Evolutionary conservation across 352 stramenopile species (phyloP), one percentile per base, ranked within the genome.

Genomic region (Phytophthora sansomeana): DNA sequence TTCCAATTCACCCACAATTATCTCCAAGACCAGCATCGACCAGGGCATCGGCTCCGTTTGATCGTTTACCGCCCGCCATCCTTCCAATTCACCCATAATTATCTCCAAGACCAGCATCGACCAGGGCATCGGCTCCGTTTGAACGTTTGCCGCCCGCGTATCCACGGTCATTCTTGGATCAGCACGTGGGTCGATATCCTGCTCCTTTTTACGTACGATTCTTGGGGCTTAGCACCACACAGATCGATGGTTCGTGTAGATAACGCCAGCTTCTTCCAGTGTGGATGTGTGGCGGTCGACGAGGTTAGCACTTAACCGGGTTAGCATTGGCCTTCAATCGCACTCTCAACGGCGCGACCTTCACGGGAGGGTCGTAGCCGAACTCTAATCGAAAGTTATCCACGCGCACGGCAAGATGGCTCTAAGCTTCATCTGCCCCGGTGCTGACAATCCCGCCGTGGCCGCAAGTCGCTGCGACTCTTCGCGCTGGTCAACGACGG

Each of bases 181-280:
- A 24, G 21, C 21, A 24, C 3, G 21, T 24, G 43, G 56, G 24
- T 55, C 42, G 7, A n/a, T 28, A 9, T 39, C 56, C 24, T 53
- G 56, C 26, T 53, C 46, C 32, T 56, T 57, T 42, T 63, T 69
- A 30, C 13, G 13, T 3, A 69, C 61, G 26, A 56, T 63, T 2
- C 17, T 21, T 3, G 59, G 49, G 2, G 52, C 44, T 9, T 52
- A 69, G 2, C 28, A 50, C 61, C 39, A 69, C 1, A 42, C 16
- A 11, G 52, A 64, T 5, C 61, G 6, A 5, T 63, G 36, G 11
- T 69, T 69, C 46, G 41, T 39, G 30, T 29, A 38, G 29, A 63
- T 30, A 0, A 62, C 21, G 1, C 61, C 50, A 17, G 38, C n/a
- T 16, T 56, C 33, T 2, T 63, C 6, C 28, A 69, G 17, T 6